These are phyloP conservation scores for Alternaria brassicae DNA, from an alignment of 2,329 filamentous ascomycete species.

Conservation along the genomic window DNA sequence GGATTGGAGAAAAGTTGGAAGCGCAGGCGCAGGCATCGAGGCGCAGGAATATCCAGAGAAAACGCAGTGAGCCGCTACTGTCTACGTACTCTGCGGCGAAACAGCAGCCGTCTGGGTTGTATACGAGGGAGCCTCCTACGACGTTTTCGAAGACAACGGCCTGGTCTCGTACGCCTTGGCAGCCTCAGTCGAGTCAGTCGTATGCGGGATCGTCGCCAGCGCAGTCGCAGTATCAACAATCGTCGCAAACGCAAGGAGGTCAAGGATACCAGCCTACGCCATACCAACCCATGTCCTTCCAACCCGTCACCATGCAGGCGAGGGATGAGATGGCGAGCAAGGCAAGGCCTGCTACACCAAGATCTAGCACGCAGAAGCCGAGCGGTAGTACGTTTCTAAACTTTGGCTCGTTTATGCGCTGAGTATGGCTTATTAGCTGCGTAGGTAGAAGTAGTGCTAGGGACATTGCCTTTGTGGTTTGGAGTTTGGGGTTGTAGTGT, in stretches of 20 bases:
- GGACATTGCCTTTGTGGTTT: background rate
- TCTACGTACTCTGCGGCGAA: background rate
- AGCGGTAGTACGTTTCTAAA: slow-evolving; percentile 10
- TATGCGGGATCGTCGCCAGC: background rate
- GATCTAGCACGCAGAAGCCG: slow-evolving; percentile 4
- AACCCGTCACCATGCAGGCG: background rate
- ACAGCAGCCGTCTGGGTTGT: background rate
- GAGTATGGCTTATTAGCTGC: background rate
- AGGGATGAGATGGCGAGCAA: background rate
- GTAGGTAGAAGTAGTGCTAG: background rate
- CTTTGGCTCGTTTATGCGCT: slow-evolving; percentile 14
- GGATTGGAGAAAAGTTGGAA: slow-evolving; percentile 3
- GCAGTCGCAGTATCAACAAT: background rate
- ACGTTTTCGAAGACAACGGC: background rate
- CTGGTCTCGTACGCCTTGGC: background rate
- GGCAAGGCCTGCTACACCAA: background rate
- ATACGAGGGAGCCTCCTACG: background rate
- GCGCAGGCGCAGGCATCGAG: background rate
- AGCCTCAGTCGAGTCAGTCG: background rate
- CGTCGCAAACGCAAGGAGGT: background rate
- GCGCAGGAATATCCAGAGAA: background rate
- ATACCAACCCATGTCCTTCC: slow-evolving; percentile 5
- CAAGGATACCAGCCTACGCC: background rate
- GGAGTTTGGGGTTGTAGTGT: background rate
- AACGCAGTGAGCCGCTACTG: slow-evolving; percentile 4